A percentile compares a stretch with the other conserved stretches of the same genome.
These are phyloP conservation scores for Claviceps pazoutovae DNA, from an alignment of 2,329 filamentous ascomycete genomes.

Conservation along the genomic window DNA sequence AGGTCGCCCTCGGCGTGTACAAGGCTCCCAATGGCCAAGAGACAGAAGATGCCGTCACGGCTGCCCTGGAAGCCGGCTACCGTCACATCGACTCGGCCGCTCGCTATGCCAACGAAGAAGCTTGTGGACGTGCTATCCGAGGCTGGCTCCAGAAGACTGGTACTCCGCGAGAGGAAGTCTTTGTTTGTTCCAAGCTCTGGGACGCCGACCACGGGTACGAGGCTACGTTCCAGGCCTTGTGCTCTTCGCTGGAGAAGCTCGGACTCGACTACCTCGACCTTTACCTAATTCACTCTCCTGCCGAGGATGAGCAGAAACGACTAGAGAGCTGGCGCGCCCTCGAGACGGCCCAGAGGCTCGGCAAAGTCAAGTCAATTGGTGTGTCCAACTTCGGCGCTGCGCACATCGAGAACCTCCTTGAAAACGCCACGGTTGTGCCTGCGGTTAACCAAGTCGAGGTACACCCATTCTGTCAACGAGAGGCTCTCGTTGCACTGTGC, in stretches of 20 bases:
- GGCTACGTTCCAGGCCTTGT: conserved; percentile 42
- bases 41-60: conserved; percentile 44
- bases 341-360: conserved; percentile 50
- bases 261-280: conserved; percentile 59
- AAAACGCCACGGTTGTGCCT: conserved; percentile 45
- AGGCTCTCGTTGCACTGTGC: conserved; percentile 41
- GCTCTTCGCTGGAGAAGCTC: conserved; percentile 52
- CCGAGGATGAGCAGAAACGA: conserved; percentile 54
- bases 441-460: conserved; percentile 69
- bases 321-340: conserved; percentile 62
- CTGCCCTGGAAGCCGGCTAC: conserved; percentile 43
- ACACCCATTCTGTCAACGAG: conserved; percentile 59
- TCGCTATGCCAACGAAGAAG: conserved; percentile 50
- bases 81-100: conserved; percentile 41
- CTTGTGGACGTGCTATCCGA: conserved; percentile 57
- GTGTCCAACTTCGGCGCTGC: conserved; percentile 65
- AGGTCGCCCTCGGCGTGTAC: conserved; percentile 34
- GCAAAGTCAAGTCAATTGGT: conserved; percentile 55
- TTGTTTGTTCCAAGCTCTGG: conserved; percentile 58
- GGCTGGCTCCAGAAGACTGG: conserved; percentile 51
- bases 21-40: conserved; percentile 36
- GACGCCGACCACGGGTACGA: conserved; percentile 27
- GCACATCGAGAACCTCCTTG: conserved; percentile 43
- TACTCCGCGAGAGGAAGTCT: conserved; percentile 52
- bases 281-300: conserved; percentile 50